These are phyloP conservation scores for Cutaneotrichosporon mucoides DNA, from an alignment of 1,284 basidiomycete genomes.

Conservation along the genomic window DNA sequence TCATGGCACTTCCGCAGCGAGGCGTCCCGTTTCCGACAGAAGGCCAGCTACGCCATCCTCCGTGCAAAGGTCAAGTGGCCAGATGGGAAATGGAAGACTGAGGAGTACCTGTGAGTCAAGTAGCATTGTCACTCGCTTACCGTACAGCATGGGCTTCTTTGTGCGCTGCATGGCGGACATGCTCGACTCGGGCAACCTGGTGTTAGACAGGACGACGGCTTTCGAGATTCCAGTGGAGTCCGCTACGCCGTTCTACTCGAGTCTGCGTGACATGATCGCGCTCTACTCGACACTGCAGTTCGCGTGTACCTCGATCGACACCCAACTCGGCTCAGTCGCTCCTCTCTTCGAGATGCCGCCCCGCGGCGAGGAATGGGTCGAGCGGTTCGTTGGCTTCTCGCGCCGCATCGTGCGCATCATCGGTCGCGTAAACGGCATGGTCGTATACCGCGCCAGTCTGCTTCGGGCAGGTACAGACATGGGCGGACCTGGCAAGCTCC, in stretches of 20 bases:
- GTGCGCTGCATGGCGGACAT: conserved; percentile 26
- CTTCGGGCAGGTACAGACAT: conserved; percentile 9
- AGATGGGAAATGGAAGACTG: conserved; percentile 18
- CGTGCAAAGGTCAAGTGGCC: conserved; percentile 17
- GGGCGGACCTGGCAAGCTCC: conserved; percentile 1
- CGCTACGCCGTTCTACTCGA: conserved; percentile 11
- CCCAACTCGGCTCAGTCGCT: not conserved
- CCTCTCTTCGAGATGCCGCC: conserved; percentile 7
- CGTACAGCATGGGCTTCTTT: conserved; percentile 19
- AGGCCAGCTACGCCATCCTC: conserved; percentile 17
- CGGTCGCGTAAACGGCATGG: conserved; percentile 17
- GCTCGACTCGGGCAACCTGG: conserved; percentile 12
- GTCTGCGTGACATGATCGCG: conserved; percentile 21
- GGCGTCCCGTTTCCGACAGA: conserved; percentile 6
- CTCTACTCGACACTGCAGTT: conserved; percentile 17
- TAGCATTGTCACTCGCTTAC: not conserved
- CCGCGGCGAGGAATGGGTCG: conserved; percentile 20
- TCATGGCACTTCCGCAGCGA: conserved; percentile 12
- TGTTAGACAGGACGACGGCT: conserved; percentile 12
- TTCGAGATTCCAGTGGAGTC: conserved; percentile 10
- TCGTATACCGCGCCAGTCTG: conserved; percentile 11
- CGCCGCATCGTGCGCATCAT: conserved; percentile 16
- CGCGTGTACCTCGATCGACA: conserved; percentile 10
- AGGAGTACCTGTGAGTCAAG: conserved; percentile 18
- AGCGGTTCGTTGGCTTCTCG: conserved; percentile 22